These are phyloP conservation scores for Claviceps fusiformis DNA, from an alignment of 2,329 filamentous ascomycete genomes.

Conservation along the genomic window DNA sequence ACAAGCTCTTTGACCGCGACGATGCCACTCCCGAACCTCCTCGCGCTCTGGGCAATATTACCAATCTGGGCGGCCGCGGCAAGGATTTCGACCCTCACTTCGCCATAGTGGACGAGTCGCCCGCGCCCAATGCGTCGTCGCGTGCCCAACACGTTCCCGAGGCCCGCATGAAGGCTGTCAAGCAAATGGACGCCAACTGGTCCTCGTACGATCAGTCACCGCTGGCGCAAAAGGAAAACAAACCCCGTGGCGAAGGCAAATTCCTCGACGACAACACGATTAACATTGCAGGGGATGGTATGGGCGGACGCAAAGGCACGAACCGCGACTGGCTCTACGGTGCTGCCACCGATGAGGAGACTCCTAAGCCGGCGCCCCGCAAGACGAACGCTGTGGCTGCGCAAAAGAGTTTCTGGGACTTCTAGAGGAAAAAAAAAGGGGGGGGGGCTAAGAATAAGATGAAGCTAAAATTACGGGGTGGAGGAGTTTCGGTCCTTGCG, in stretches of 20 bases:
- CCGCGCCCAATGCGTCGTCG: conserved; percentile 25
- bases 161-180: conserved; percentile 54
- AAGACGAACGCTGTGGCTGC: conserved; percentile 16
- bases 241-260: conserved; percentile 33
- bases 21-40: conserved; percentile 26
- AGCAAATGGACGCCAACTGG: conserved; percentile 60
- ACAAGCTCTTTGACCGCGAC: conserved; percentile 55
- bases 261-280: conserved; percentile 26
- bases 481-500: not conserved
- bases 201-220: conserved; percentile 41
- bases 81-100: conserved; percentile 74
- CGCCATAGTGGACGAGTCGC: conserved; percentile 56
- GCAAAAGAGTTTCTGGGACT: conserved; percentile 32
- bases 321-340: conserved; percentile 46
- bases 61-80: conserved; percentile 57
- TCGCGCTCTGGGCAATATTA: conserved; percentile 48
- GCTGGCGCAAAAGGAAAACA: conserved; percentile 36
- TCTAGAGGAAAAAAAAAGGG: conserved; percentile 15
- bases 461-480: not conserved
- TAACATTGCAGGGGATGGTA: conserved; percentile 47
- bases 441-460: not conserved
- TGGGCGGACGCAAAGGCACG: conserved; percentile 46
- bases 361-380: conserved; percentile 19
- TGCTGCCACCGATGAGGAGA: conserved; percentile 34
- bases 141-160: conserved; percentile 34